Evolutionary conservation across 139 green algal species (phyloP).

Genomic region (Chlorokybus atmophyticus): DNA sequence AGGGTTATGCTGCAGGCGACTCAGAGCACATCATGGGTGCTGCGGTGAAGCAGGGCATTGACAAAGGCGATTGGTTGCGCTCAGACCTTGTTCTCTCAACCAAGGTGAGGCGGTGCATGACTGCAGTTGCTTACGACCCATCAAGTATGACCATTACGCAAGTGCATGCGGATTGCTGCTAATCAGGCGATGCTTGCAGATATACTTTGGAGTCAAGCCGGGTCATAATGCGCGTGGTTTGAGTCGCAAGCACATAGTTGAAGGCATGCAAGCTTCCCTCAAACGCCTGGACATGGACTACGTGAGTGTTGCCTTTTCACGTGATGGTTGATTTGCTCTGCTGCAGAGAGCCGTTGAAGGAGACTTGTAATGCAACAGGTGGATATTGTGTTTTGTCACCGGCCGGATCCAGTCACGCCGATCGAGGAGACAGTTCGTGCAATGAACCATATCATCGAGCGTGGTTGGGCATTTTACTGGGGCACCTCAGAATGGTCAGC

Average conservation of each 20-base stretch:
- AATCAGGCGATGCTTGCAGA: not conserved
- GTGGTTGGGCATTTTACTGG: constrained; percentile 44
- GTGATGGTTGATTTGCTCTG: too few species aligned
- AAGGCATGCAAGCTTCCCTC: constrained; percentile 58
- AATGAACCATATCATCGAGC: constrained; percentile 57
- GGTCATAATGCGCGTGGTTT: not conserved
- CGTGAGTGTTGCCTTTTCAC: too few species aligned
- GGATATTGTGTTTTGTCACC: constrained; percentile 68
- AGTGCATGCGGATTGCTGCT: not conserved
- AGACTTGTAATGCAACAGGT: too few species aligned
- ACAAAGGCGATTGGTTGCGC: too few species aligned
- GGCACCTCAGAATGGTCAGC: constrained; percentile 67
- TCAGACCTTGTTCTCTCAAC: constrained; percentile 57
- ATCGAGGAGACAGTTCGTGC: constrained; percentile 79
- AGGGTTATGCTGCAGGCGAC: constrained; percentile 61
- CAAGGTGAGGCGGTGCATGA: constrained; percentile 51
- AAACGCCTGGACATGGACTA: constrained; percentile 59
- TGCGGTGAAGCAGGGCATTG: constrained; percentile 58
- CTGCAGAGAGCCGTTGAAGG: too few species aligned
- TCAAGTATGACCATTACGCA: not conserved
- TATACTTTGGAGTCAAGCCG: not conserved
- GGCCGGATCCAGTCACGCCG: constrained; percentile 54
- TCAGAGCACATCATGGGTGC: constrained; percentile 69
- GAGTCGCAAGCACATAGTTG: constrained; percentile 69
- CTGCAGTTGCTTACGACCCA: not conserved